Conservation (phyloP, 257 asterid genomes). For the Plectranthus barbatus region DNA sequence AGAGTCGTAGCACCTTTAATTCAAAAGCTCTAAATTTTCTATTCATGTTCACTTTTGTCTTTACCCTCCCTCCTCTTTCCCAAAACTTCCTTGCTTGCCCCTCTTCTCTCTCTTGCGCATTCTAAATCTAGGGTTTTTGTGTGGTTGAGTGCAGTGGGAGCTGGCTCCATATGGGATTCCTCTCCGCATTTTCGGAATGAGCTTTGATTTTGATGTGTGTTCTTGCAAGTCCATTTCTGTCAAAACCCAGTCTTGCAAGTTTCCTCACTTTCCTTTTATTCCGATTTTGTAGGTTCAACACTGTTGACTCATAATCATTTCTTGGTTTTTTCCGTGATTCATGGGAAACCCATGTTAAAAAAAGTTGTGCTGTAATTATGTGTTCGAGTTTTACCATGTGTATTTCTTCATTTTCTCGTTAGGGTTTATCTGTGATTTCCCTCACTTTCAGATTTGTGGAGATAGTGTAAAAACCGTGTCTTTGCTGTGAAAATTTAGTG, state of each 20-base stretch:
- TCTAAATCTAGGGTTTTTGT: constrained; percentile 73
- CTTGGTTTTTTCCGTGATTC: constrained; percentile 9
- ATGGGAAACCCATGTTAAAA: constrained; percentile 46
- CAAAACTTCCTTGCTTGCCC: constrained; percentile 22
- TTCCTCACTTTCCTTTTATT: background rate
- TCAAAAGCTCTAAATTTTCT: constrained; percentile 44
- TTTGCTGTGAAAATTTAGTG: background rate
- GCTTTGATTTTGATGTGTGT: constrained; percentile 22
- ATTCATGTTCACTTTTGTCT: constrained; percentile 68
- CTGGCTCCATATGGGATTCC: constrained; percentile 20
- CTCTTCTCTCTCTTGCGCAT: constrained; percentile 19
- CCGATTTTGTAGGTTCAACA: background rate
- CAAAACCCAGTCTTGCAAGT: constrained; percentile 14
- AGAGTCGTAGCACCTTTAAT: constrained; percentile 29
- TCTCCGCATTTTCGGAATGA: constrained; percentile 28
- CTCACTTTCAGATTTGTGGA: too few species aligned
- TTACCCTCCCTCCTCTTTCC: constrained; percentile 45
- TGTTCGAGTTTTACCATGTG: background rate
- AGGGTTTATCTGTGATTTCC: too few species aligned
- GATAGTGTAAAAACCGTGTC: background rate
- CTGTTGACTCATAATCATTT: constrained; percentile 9
- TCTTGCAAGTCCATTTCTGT: constrained; percentile 10
- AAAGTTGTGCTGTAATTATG: constrained; percentile 2
- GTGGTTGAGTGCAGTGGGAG: constrained; percentile 13
- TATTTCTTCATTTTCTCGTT: constrained; percentile 4